Evolutionary conservation across 345 rosid genomes (phyloP).

Genomic region (Orychophragmus violaceus): DNA sequence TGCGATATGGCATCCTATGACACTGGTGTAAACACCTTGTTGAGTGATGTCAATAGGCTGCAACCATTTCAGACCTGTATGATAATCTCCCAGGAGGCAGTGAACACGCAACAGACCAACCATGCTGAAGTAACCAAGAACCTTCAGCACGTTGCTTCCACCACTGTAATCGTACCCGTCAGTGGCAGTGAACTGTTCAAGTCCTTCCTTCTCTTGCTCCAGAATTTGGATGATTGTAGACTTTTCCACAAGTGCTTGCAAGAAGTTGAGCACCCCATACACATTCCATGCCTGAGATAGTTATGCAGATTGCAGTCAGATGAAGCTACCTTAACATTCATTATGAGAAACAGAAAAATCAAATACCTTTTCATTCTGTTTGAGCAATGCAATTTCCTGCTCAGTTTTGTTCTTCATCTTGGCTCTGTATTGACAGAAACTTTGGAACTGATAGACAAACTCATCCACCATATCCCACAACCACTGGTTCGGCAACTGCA

Average conservation of each 20-base stretch:
- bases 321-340: neutral
- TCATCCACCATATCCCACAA: slow-evolving; percentile 99
- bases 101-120: slow-evolving; percentile 93
- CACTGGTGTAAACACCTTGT: slow-evolving; percentile 87
- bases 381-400: slow-evolving; percentile 77
- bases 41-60: slow-evolving; percentile 91
- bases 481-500: slow-evolving; percentile 99
- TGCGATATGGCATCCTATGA: slow-evolving; percentile 90
- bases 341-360: neutral
- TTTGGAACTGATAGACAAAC: slow-evolving; percentile 97
- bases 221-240: slow-evolving; percentile 74
- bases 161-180: slow-evolving; percentile 97
- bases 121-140: slow-evolving; percentile 95
- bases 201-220: slow-evolving; percentile 89
- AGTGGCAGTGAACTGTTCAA: slow-evolving; percentile 89
- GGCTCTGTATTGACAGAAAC: slow-evolving; percentile 93
- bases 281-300: slow-evolving; percentile 85
- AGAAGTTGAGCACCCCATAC: slow-evolving; percentile 93
- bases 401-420: slow-evolving; percentile 93
- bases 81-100: slow-evolving; percentile 94
- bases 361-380: slow-evolving; percentile 67
- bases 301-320: slow-evolving; percentile 25
- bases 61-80: slow-evolving; percentile 86
- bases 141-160: slow-evolving; percentile 96
- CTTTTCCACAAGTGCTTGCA: slow-evolving; percentile 98